phyloP scores from a whole-genome alignment of 2,329 filamentous ascomycete genomes.

The Daldinia sp. region DNA sequence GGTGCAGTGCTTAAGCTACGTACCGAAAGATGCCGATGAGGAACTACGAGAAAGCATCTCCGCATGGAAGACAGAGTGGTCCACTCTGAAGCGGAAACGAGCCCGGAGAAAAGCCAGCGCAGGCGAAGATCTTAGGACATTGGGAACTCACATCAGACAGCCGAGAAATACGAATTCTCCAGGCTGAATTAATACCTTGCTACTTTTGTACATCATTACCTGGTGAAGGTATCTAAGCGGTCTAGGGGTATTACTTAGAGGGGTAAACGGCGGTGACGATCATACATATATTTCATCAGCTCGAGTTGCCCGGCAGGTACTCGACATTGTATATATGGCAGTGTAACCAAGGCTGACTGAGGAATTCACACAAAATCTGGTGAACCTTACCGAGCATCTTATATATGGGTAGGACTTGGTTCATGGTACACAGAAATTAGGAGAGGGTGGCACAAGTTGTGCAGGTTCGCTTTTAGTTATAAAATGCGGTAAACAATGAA shows the following conservation, averaged over 20 bases:
- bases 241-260: constrained; percentile 23
- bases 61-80: constrained; percentile 72
- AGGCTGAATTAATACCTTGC: constrained; percentile 24
- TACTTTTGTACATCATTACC: constrained; percentile 28
- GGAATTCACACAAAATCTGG: constrained; percentile 9
- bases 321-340: constrained; percentile 20
- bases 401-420: constrained; percentile 14
- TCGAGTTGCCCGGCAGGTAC: constrained; percentile 18
- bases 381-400: constrained; percentile 15
- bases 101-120: constrained; percentile 46
- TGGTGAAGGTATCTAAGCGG: constrained; percentile 29
- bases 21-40: constrained; percentile 64
- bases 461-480: constrained; percentile 21
- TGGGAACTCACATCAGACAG: constrained; percentile 39
- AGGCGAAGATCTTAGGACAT: constrained; percentile 21
- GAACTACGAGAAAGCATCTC: constrained; percentile 70
- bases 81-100: constrained; percentile 62
- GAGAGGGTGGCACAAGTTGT: constrained; percentile 8
- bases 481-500: neutral
- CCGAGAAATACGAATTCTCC: constrained; percentile 25
- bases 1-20: constrained; percentile 64
- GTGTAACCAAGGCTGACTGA: constrained; percentile 25
- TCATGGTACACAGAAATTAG: constrained; percentile 14
- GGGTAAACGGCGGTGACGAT: constrained; percentile 26
- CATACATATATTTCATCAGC: constrained; percentile 14